Percentiles rank a stretch among this genome's conserved stretches.
phyloP scores from a whole-genome alignment of 2,329 filamentous ascomycete genomes.

The Paramyrothecium roridum region DNA sequence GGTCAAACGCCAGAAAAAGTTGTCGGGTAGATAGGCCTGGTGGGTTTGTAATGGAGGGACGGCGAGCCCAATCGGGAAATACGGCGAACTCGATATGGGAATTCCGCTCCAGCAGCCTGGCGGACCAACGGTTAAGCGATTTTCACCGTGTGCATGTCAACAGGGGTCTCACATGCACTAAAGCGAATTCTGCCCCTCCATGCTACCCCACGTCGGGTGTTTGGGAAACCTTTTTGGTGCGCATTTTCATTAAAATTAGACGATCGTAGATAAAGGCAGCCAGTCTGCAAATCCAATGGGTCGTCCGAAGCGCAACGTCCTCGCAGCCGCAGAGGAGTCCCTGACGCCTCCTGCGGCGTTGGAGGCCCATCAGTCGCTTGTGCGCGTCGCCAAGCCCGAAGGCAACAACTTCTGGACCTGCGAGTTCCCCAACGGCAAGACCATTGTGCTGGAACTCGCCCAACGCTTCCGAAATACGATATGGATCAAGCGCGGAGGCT shows the following conservation, averaged over 20 bases:
- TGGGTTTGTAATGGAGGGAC: neutral
- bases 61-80: neutral
- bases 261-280: neutral
- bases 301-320: slow-evolving; percentile 64
- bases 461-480: slow-evolving; percentile 86
- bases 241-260: neutral
- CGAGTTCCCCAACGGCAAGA: slow-evolving; percentile 62
- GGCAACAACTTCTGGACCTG: slow-evolving; percentile 89
- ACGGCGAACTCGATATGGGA: neutral
- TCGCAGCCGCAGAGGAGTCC: slow-evolving; percentile 73
- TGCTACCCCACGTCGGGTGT: neutral
- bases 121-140: neutral
- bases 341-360: slow-evolving; percentile 56
- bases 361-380: slow-evolving; percentile 64
- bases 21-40: too few species aligned
- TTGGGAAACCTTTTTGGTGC: neutral
- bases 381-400: slow-evolving; percentile 74
- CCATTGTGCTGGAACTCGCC: slow-evolving; percentile 76
- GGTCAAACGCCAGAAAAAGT: too few species aligned
- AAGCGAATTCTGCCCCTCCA: neutral
- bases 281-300: slow-evolving; percentile 24
- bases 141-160: too few species aligned
- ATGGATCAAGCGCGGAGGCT: slow-evolving; percentile 88
- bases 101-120: neutral
- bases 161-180: neutral